These are phyloP conservation scores for Grosmannia serpens DNA, from an alignment of 2,329 filamentous ascomycete genomes.

Conservation along the genomic window DNA sequence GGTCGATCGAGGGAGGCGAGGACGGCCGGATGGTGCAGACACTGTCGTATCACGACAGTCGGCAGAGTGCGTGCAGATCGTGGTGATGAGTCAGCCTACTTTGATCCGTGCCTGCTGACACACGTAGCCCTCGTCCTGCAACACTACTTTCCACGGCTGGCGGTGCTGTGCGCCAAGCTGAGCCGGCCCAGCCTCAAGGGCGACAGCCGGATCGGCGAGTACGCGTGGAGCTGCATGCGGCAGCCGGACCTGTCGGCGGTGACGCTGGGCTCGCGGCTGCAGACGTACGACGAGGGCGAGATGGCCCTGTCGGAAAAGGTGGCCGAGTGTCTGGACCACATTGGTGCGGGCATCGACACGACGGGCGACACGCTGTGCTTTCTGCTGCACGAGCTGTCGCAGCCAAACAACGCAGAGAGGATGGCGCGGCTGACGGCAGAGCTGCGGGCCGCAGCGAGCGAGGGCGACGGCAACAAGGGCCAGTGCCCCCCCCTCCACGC, in stretches of 20 bases:
- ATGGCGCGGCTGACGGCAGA: background rate
- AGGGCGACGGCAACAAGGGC: background rate
- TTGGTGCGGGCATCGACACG: constrained; percentile 6
- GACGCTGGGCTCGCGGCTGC: constrained; percentile 3
- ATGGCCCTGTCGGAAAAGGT: background rate
- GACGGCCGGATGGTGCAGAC: constrained; percentile 2
- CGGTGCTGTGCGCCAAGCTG: background rate
- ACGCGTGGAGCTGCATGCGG: constrained; percentile 1
- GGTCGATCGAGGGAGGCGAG: constrained; percentile 4
- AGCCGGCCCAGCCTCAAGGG: background rate
- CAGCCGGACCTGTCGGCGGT: background rate
- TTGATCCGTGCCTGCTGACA: background rate
- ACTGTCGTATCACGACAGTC: constrained; percentile 8
- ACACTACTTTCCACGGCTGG: background rate
- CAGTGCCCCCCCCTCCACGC: background rate
- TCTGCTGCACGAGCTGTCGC: constrained; percentile 2
- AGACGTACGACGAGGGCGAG: background rate
- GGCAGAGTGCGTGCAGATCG: background rate
- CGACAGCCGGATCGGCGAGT: background rate
- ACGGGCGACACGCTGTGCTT: constrained; percentile 6
- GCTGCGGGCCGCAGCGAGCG: background rate
- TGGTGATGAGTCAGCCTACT: background rate
- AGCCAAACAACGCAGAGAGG: background rate
- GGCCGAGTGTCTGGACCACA: constrained; percentile 5
- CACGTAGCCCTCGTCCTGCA: background rate